Conservation (phyloP, 2,329 filamentous ascomycete species). For the Byssochlamys sp. region DNA sequence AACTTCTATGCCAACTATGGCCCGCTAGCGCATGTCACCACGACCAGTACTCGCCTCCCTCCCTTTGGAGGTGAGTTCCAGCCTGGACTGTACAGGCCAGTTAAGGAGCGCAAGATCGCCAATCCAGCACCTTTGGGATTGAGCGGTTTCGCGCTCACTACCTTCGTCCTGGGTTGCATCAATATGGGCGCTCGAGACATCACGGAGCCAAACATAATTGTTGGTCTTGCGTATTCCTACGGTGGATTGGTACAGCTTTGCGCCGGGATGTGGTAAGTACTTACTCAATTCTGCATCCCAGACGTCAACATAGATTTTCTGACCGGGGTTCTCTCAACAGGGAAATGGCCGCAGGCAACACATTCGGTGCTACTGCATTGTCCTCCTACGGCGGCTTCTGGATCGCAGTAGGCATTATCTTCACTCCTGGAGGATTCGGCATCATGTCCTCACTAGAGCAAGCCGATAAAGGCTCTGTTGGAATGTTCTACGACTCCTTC, state of each 20-base stretch:
- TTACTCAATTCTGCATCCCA: not conserved
- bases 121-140: constrained; percentile 67
- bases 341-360: constrained; percentile 72
- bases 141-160: constrained; percentile 64
- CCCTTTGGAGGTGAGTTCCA: constrained; percentile 61
- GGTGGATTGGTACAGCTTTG: constrained; percentile 65
- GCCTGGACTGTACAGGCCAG: constrained; percentile 53
- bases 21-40: constrained; percentile 37
- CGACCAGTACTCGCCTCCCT: constrained; percentile 32
- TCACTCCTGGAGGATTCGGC: constrained; percentile 54
- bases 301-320: not conserved
- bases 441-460: constrained; percentile 42
- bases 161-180: constrained; percentile 64
- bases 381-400: constrained; percentile 73
- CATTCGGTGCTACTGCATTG: constrained; percentile 66
- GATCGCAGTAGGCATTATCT: constrained; percentile 61
- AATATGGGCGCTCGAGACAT: constrained; percentile 56
- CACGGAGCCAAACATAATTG: constrained; percentile 51
- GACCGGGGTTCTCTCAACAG: constrained; percentile 32
- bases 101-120: constrained; percentile 55
- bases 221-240: constrained; percentile 60
- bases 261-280: constrained; percentile 66
- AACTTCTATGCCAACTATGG: constrained; percentile 16
- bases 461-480: constrained; percentile 21
- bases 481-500: constrained; percentile 47